Evolutionary conservation across 805 yeast species (phyloP), one percentile per base, ranked within the genome.

Genomic region (Yarrowia divulgata): DNA sequence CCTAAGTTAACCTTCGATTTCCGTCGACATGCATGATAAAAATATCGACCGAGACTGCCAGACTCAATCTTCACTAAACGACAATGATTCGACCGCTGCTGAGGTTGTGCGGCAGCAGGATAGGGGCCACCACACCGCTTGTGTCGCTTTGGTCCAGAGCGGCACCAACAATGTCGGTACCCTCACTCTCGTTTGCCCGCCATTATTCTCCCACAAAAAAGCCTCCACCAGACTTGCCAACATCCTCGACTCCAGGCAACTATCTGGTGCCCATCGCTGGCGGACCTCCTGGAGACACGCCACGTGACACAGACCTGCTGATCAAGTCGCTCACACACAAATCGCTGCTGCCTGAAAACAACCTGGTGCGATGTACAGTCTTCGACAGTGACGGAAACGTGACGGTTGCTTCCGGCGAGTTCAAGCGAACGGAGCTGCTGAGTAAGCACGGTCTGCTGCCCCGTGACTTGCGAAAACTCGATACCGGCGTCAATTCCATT

Each of bases 381-480:
- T 88, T 95, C 72, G 93, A 93, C 74, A 71, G 75, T 3, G 76
- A 81, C 1, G 98, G 98, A 0, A 84, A 87, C 50, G 87, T 91
- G 32, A 82, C 84, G 1, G 87, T 90, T 0, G 88, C 90, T 1
- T 88, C 94, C 1, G 84, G 87, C 55, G 90, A 88, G 74, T 87
- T 89, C 77, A 91, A 91, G 71, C 86, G 91, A 75, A 84, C 90
- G 66, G 88, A 87, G 68, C 85, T 94, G 70, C 82, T 94, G 10
- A 82, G 87, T 40, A 87, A 88, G 72, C 91, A 93, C 76, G 91
- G 91, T 13, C 78, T 94, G 34, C 86, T 90, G 70, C 97, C 98
- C 0, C 82, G 99, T 77, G 99, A 94, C 77, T 81, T 94, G 73
- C 82, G 99, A 23, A 94, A 93, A 75, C 88, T 94, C 67, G 98